Percentiles rank a stretch among this genome's conserved stretches.
Conservation (phyloP, 164 flowering plant species). For the Magnolia sinica region DNA sequence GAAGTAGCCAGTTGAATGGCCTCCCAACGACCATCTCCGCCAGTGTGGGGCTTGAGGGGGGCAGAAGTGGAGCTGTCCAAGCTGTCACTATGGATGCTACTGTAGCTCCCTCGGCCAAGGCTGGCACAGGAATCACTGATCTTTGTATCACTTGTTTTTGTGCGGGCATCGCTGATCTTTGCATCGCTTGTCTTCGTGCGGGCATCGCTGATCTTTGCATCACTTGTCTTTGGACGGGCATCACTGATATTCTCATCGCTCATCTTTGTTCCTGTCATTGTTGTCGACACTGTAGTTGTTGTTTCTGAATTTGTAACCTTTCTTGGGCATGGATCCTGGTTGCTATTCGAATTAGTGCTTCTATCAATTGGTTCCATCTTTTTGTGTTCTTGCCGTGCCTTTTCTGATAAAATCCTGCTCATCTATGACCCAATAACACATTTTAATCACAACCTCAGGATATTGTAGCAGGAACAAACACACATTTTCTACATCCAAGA, state of each 20-base stretch:
- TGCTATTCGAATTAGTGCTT: not conserved
- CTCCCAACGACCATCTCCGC: slow-evolving; percentile 77
- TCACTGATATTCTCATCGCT: slow-evolving; percentile 1
- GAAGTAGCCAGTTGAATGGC: slow-evolving; percentile 45
- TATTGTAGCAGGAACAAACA: not conserved
- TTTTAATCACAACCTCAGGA: not conserved
- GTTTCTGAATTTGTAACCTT: slow-evolving; percentile 17
- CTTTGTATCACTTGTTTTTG: slow-evolving; percentile 16
- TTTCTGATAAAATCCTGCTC: slow-evolving; percentile 23
- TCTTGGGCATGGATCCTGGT: slow-evolving; percentile 9
- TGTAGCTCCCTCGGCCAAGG: slow-evolving; percentile 12
- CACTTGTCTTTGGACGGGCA: slow-evolving; percentile 7
- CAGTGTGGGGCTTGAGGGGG: slow-evolving; percentile 68
- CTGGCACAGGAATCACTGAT: slow-evolving; percentile 10
- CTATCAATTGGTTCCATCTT: slow-evolving; percentile 14
- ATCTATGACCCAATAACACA: slow-evolving; percentile 19
- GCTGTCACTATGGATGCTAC: slow-evolving; percentile 32
- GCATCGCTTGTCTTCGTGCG: slow-evolving; percentile 11
- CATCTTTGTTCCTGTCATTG: slow-evolving; percentile 5
- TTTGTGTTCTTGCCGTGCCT: slow-evolving; percentile 16
- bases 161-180: slow-evolving; percentile 9
- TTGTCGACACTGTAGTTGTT: slow-evolving; percentile 2
- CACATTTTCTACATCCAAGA: not conserved
- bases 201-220: slow-evolving; percentile 13
- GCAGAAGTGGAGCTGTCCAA: slow-evolving; percentile 34